Conservation (phyloP, 1,284 basidiomycete species). For the Waitea zeae region DNA sequence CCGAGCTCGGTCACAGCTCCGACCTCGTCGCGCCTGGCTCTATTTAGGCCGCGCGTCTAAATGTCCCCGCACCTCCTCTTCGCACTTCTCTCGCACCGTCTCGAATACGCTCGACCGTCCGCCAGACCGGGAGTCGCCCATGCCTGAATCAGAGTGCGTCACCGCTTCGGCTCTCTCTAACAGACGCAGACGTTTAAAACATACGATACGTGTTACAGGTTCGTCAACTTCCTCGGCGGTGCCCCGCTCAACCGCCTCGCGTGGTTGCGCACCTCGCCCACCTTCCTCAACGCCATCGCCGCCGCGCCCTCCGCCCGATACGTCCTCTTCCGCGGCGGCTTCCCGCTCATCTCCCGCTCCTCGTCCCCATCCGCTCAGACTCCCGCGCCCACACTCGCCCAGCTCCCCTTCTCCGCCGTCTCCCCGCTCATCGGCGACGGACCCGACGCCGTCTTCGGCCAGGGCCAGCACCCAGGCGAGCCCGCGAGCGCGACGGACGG, state of each 20-base stretch:
- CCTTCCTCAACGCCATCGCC: conserved; percentile 56
- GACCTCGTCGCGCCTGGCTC: too few relatives aligned
- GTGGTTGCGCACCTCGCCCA: conserved; percentile 61
- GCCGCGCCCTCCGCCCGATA: conserved; percentile 44
- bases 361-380: conserved; percentile 11
- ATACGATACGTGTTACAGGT: conserved; percentile 11
- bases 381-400: conserved; percentile 24
- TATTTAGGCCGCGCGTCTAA: too few relatives aligned
- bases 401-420: conserved; percentile 38
- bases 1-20: too few relatives aligned
- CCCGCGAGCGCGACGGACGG: too few relatives aligned
- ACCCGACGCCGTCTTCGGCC: conserved; percentile 43
- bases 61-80: too few relatives aligned
- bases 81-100: too few relatives aligned
- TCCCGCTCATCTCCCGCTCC: conserved; percentile 32
- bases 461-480: conserved; percentile 36
- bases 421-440: conserved; percentile 23
- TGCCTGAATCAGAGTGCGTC: too few relatives aligned
- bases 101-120: too few relatives aligned
- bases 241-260: conserved; percentile 76
- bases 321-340: conserved; percentile 55
- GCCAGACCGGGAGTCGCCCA: too few relatives aligned
- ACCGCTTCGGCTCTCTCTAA: too few relatives aligned
- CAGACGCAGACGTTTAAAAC: too few relatives aligned
- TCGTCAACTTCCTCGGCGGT: conserved; percentile 53